Evolutionary conservation across 148 eudicot genomes (phyloP), one percentile per base, ranked within the genome.

Genomic region (Bassia scoparia): DNA sequence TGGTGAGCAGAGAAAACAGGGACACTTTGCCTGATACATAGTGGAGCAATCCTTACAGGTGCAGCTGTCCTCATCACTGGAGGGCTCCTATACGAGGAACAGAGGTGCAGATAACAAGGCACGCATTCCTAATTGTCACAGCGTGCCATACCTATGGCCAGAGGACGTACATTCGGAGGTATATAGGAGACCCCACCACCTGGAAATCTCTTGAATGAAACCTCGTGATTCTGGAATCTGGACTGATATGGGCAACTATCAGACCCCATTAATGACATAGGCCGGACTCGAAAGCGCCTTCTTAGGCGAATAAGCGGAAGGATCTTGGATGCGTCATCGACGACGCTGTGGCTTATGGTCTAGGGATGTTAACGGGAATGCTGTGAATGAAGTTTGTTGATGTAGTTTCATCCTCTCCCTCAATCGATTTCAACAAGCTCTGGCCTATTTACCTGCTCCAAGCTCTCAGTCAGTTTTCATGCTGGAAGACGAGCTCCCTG

Each of bases 391-490:
- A 80, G 37, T 77, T 38, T 35, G 27, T 66, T 44, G 78, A 81
- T 68, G 76, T 59, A 70, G 78, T 82, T 11, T 65, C 73, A 85
- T 81, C 59, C 84, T 86, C 79, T 87, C 87, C 84, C 86, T 91
- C 70, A 83, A 50, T 60, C 82, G 83, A 91, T 62, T 89, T 89
- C 71, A 89, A 80, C 62, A 91, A 77, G 97, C 93, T 61, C 97
- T 72, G 54, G 97, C 89, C 89, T 72, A 91, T 84, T 86, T 61
- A 89, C 87, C 79, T 91, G 93, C 76, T 91, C 97, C 97, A 73
- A 87, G 91, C 77, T 91, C 97, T 89, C 91, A 34, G 53, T 83
- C n/a, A n/a, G 78, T 85, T 89, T 61, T 89, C 97, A 17, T 80
- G 81, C 72, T 91, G 1, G 87, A 82, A 23, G 97, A 84, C 61